These are phyloP conservation scores for Alternaria burnsii DNA, from an alignment of 2,329 filamentous ascomycete species.

Conservation along the genomic window DNA sequence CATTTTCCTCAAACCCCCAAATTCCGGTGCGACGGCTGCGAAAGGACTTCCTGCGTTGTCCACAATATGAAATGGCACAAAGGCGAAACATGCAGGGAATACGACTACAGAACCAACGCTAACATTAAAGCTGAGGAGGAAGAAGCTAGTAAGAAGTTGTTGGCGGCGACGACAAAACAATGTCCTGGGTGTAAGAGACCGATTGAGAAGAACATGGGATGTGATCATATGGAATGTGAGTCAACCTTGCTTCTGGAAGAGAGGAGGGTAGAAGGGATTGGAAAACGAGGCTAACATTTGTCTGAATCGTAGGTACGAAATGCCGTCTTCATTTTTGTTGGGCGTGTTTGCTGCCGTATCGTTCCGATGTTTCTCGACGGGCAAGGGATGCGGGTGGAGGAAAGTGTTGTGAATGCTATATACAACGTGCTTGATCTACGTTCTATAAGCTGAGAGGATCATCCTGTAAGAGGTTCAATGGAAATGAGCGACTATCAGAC, in stretches of 20 bases:
- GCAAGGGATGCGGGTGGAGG: neutral
- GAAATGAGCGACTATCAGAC: neutral
- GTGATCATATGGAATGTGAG: slow-evolving; percentile 53
- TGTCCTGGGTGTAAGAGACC: slow-evolving; percentile 52
- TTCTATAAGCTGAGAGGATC: neutral
- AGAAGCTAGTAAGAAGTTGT: slow-evolving; percentile 38
- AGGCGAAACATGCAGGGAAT: slow-evolving; percentile 52
- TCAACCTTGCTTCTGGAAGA: neutral
- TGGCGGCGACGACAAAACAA: slow-evolving; percentile 46
- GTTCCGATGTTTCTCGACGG: neutral
- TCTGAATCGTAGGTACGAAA: slow-evolving; percentile 34
- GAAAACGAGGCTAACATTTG: neutral
- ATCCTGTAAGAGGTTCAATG: neutral
- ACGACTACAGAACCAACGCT: slow-evolving; percentile 43
- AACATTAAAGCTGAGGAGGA: slow-evolving; percentile 40
- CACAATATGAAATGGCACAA: slow-evolving; percentile 51
- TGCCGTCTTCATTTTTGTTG: slow-evolving; percentile 55
- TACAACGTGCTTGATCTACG: neutral
- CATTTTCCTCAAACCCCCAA: slow-evolving; percentile 56
- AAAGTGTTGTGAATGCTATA: neutral
- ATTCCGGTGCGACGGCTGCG: slow-evolving; percentile 51
- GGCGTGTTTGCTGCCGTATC: slow-evolving; percentile 45
- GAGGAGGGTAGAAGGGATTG: too few relatives aligned
- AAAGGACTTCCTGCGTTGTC: slow-evolving; percentile 47
- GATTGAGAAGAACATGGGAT: slow-evolving; percentile 54